Conservation (phyloP, 2,329 filamentous ascomycete species). For the Fusarium sp. region DNA sequence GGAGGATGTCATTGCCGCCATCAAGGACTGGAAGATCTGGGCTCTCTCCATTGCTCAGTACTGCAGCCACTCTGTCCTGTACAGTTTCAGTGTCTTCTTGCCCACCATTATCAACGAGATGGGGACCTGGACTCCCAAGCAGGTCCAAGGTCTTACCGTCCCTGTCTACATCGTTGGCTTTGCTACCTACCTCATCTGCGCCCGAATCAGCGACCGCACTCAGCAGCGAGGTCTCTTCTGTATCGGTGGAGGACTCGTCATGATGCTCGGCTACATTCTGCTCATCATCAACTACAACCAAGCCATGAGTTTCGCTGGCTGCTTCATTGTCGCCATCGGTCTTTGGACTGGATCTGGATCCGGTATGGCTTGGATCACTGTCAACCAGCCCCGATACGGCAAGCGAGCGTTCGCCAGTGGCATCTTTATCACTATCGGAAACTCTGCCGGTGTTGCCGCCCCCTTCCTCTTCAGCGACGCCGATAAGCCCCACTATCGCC, state of each 20-base stretch:
- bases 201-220: constrained; percentile 66
- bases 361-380: constrained; percentile 57
- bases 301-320: constrained; percentile 70
- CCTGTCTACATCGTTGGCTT: constrained; percentile 74
- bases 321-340: constrained; percentile 68
- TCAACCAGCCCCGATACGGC: constrained; percentile 71
- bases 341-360: constrained; percentile 60
- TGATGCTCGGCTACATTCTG: constrained; percentile 69
- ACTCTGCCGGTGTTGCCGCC: constrained; percentile 70
- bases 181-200: constrained; percentile 67
- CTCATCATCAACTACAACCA: constrained; percentile 65
- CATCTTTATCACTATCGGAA: constrained; percentile 70
- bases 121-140: constrained; percentile 64
- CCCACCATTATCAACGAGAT: constrained; percentile 75
- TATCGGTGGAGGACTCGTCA: constrained; percentile 59
- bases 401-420: constrained; percentile 72
- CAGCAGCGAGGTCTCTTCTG: constrained; percentile 68
- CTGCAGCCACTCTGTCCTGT: constrained; percentile 72
- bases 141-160: constrained; percentile 74
- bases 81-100: constrained; percentile 74
- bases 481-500: constrained; percentile 58
- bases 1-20: constrained; percentile 39
- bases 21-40: constrained; percentile 72
- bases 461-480: constrained; percentile 64
- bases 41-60: constrained; percentile 70